A percentile compares a stretch with the other conserved stretches of the same genome.
phyloP scores from a whole-genome alignment of 2,329 filamentous ascomycete species.

The Chrysoporthe puriensis region DNA sequence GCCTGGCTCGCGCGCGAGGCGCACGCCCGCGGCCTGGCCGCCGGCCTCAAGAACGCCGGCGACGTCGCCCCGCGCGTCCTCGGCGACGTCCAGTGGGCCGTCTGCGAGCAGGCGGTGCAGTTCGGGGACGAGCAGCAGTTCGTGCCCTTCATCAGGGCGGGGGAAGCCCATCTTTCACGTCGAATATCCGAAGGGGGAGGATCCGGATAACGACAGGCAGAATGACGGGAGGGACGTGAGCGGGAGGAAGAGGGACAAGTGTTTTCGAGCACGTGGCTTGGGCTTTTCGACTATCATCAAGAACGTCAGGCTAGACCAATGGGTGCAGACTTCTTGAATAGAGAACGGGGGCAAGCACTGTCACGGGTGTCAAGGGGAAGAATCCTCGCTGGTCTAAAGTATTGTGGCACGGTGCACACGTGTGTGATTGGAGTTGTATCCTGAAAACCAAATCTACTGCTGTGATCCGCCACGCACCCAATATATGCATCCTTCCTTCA shows the following conservation, averaged over 20 bases:
- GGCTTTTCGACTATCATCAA: conserved; percentile 29
- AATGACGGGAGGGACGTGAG: conserved; percentile 40
- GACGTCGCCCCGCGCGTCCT: conserved; percentile 46
- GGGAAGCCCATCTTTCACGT: conserved; percentile 65
- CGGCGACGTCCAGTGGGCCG: conserved; percentile 54
- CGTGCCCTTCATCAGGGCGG: conserved; percentile 50
- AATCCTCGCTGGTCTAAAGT: no score
- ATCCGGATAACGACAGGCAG: conserved; percentile 24
- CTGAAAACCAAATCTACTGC: not conserved
- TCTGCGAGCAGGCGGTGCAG: conserved; percentile 62
- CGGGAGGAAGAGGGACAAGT: conserved; percentile 40
- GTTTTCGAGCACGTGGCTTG: conserved; percentile 28
- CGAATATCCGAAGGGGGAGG: conserved; percentile 56
- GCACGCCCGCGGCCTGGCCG: conserved; percentile 47
- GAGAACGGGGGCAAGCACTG: not conserved
- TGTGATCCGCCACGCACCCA: not conserved
- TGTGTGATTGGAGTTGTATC: not conserved
- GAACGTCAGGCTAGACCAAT: conserved; percentile 26
- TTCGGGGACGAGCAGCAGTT: conserved; percentile 56
- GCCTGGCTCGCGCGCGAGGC: conserved; percentile 54
- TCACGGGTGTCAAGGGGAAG: no score
- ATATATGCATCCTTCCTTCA: not conserved
- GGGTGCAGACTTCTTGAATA: conserved; percentile 23
- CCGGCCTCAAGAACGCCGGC: conserved; percentile 62
- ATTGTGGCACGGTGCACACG: no score